phyloP scores from a whole-genome alignment of 2,329 filamentous ascomycete species.

The Trichoderma atrobrunneum region DNA sequence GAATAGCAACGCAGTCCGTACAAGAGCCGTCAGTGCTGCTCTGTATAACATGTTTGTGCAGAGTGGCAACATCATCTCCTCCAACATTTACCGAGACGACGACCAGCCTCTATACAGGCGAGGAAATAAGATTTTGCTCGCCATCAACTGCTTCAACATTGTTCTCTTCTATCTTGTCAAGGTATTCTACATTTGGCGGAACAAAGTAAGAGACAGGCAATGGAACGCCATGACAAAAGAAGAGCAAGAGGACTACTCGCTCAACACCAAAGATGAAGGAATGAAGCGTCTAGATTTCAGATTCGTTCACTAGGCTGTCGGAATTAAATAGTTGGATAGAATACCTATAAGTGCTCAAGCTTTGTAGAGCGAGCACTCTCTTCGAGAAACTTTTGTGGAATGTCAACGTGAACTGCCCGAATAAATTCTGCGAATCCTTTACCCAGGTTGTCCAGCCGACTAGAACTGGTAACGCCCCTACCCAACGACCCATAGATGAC shows the following conservation, averaged over 20 bases:
- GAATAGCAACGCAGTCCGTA: conserved; percentile 58
- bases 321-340: not conserved
- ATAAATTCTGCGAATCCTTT: conserved; percentile 53
- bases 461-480: conserved; percentile 46
- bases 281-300: conserved; percentile 45
- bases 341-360: not conserved
- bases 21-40: conserved; percentile 55
- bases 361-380: not conserved
- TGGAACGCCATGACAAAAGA: conserved; percentile 49
- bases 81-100: conserved; percentile 41
- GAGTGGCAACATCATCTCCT: conserved; percentile 32
- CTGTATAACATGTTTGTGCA: conserved; percentile 51
- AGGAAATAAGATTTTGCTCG: conserved; percentile 52
- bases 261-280: conserved; percentile 42
- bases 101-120: conserved; percentile 34
- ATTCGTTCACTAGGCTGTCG: conserved; percentile 35
- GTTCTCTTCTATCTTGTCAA: conserved; percentile 48
- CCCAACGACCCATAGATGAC: conserved; percentile 48
- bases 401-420: conserved; percentile 29
- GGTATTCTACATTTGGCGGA: conserved; percentile 50
- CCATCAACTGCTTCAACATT: conserved; percentile 47
- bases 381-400: conserved; percentile 22
- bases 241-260: conserved; percentile 33
- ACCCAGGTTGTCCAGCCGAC: conserved; percentile 46
- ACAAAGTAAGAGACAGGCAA: conserved; percentile 41